phyloP scores from a whole-genome alignment of 2,329 filamentous ascomycete species.

The Epichloe uncinata region DNA sequence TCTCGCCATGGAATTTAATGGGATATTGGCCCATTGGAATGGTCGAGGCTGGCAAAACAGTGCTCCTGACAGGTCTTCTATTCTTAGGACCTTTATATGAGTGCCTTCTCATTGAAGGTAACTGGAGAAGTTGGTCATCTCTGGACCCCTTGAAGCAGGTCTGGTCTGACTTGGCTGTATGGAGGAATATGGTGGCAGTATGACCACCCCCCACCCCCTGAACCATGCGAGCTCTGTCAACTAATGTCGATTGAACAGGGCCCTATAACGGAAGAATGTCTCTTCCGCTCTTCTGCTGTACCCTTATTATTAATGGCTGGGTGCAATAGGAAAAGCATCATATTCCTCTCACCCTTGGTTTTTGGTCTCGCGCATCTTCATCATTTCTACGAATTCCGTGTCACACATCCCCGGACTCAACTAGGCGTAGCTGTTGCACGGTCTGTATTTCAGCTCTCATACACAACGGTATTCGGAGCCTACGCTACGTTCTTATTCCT shows the following conservation, averaged over 20 bases:
- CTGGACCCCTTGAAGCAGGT: conserved; percentile 43
- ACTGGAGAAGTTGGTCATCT: conserved; percentile 51
- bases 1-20: conserved; percentile 44
- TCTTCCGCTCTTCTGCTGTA: conserved; percentile 80
- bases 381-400: conserved; percentile 87
- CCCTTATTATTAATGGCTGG: conserved; percentile 67
- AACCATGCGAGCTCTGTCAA: not conserved
- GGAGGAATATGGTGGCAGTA: conserved; percentile 79
- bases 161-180: conserved; percentile 63
- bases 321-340: conserved; percentile 41
- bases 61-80: conserved; percentile 63
- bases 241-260: conserved; percentile 38
- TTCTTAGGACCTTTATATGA: conserved; percentile 82
- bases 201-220: conserved; percentile 15
- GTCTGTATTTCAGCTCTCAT: conserved; percentile 71
- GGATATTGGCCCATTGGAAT: conserved; percentile 70
- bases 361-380: conserved; percentile 91
- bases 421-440: conserved; percentile 50
- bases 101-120: conserved; percentile 56
- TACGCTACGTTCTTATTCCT: conserved; percentile 85
- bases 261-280: conserved; percentile 81
- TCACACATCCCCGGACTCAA: conserved; percentile 62
- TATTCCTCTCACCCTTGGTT: conserved; percentile 74
- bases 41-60: conserved; percentile 45
- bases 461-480: conserved; percentile 87